Conservation (phyloP, 805 yeast genomes). For the Candida lessepsii region DNA sequence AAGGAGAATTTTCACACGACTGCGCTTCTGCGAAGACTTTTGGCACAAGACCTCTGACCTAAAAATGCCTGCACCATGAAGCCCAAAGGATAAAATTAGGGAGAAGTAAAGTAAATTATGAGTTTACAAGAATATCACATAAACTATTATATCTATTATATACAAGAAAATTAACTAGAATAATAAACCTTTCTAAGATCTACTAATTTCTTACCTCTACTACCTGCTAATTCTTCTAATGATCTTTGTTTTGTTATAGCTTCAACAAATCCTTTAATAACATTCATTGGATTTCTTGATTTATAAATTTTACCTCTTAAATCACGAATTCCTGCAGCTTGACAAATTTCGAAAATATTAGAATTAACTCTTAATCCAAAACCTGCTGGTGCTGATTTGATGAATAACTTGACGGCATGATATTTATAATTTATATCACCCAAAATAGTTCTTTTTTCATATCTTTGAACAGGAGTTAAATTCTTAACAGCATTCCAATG, state of each 20-base stretch:
- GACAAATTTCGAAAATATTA: constrained; percentile 85
- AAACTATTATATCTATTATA: neutral
- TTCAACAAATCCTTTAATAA: constrained; percentile 83
- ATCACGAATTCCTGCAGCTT: constrained; percentile 91
- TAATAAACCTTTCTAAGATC: constrained; percentile 91
- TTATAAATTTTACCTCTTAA: constrained; percentile 87
- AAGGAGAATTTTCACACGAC: constrained; percentile 7
- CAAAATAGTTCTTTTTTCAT: constrained; percentile 86
- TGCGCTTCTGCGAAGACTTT: neutral
- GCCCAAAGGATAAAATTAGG: neutral
- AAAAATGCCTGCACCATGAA: neutral
- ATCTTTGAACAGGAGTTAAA: constrained; percentile 75
- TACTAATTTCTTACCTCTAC: constrained; percentile 91
- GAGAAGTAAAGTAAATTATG: too few species aligned
- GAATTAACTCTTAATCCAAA: constrained; percentile 91
- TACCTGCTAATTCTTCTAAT: constrained; percentile 82
- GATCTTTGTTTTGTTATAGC: constrained; percentile 80
- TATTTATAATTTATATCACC: constrained; percentile 80
- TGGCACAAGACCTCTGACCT: neutral
- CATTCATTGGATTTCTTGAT: constrained; percentile 93
- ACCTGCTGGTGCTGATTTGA: constrained; percentile 90
- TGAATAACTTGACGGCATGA: constrained; percentile 80
- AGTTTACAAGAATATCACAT: too few species aligned
- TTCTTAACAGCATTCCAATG: constrained; percentile 93
- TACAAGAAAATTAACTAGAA: constrained; percentile 37